Evolutionary conservation across 768 basidiomycete species (phyloP).

Genomic region (Leccinum rimulosum): DNA sequence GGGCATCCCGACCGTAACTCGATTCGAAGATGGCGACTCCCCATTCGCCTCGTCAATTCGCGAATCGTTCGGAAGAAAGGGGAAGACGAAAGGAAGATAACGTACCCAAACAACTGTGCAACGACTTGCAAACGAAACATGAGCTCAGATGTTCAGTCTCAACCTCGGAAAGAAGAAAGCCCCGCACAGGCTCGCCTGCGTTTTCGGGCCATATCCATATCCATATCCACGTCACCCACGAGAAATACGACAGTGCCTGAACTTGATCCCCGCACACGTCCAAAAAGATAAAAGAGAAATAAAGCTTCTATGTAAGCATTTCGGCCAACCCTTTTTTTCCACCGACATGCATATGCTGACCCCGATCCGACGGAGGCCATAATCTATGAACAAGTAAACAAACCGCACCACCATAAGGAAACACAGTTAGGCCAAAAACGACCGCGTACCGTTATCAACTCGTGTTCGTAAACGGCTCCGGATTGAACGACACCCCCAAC

Average conservation of each 20-base stretch:
- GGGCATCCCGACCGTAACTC: background rate
- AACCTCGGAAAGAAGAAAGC: constrained; percentile 5
- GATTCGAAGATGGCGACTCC: constrained; percentile 4
- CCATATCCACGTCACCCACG: constrained; percentile 57
- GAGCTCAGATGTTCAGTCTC: background rate
- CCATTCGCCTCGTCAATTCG: background rate
- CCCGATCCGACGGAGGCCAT: constrained; percentile 59
- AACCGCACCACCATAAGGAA: background rate
- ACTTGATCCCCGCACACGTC: constrained; percentile 18
- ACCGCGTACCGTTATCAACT: constrained; percentile 56
- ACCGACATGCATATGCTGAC: constrained; percentile 64
- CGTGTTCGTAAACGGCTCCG: constrained; percentile 73
- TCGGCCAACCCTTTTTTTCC: too few relatives aligned
- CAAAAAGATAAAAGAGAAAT: too few relatives aligned
- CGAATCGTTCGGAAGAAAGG: background rate
- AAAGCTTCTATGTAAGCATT: constrained; percentile 17
- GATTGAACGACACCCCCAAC: constrained; percentile 64
- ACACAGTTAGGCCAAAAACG: constrained; percentile 25
- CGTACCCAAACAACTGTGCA: constrained; percentile 48
- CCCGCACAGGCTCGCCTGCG: constrained; percentile 36
- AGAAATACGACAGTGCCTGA: constrained; percentile 54
- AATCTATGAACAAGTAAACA: constrained; percentile 33
- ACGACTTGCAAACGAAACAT: constrained; percentile 31
- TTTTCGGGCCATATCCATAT: too few relatives aligned
- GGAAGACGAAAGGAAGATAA: background rate